Evolutionary conservation across 164 flowering plant genomes (phyloP), one percentile per base, ranked within the genome.

Genomic region (Aristolochia contorta): DNA sequence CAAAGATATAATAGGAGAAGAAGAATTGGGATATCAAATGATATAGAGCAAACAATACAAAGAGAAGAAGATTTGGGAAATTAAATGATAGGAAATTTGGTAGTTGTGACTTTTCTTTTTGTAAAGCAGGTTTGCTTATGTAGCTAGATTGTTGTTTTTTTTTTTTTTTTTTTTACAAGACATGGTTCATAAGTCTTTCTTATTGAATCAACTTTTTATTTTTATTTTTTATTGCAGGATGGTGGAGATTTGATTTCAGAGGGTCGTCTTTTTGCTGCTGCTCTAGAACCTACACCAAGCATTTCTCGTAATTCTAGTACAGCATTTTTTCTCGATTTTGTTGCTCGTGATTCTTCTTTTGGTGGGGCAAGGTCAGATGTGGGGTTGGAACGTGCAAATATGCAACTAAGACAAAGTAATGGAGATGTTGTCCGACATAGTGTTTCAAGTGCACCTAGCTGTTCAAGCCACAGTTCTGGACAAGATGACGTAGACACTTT

Each of bases 401-500:
- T 91, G 98, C 94, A 81, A 72, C 75, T 73, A 71, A 82, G 95
- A 77, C 65, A 79, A 69, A 85, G 87, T 76, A 47, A 48, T 23
- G 84, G 68, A 64, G 96, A 89, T 83, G 89, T 89, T 76, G 77
- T 81, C 48, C 87, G 96, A 24, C 59, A 83, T 62, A 92, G 98
- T 66, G 79, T 92, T 67, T 89, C 98, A 57, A 87, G 95, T 80
- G 83, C 86, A 68, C 91, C 91, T 37, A 87, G 96, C 72, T 80
- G 84, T 73, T 84, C 98, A 60, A 87, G 92, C 79, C 80, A 71
- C 66, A 80, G 95, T 68, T 89, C 96, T 57, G 98, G 95, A 62
- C 91, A 84, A 62, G 96, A 91, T 80, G 98, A 91, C 64, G 77
- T 81, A 67, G 98, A 89, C 71, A 84, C 92, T 22, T 66, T 89